Percentiles rank a stretch among this genome's conserved stretches.
phyloP scores from a whole-genome alignment of 257 asterid genomes.

The Ballota nigra region DNA sequence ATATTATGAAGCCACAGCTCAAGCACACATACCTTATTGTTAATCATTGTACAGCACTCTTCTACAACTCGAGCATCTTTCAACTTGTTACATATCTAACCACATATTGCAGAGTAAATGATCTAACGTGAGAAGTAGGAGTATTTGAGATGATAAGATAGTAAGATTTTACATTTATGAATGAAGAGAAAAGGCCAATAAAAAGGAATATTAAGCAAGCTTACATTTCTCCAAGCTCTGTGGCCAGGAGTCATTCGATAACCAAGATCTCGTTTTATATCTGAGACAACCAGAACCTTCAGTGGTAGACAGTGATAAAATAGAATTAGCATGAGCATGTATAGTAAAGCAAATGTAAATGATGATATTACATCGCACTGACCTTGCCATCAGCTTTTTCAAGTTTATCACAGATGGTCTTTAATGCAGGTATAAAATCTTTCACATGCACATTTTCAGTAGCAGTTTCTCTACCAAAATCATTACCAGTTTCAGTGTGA shows the following conservation, averaged over 20 bases:
- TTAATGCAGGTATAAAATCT: conserved; percentile 76
- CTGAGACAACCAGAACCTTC: conserved; percentile 88
- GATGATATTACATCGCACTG: conserved; percentile 26
- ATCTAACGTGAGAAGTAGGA: conserved; percentile 14
- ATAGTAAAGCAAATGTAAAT: conserved; percentile 21
- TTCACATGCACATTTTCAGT: conserved; percentile 62
- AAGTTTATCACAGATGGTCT: conserved; percentile 79
- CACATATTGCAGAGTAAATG: conserved; percentile 31
- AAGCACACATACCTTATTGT: conserved; percentile 58
- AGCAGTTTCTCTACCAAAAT: conserved; percentile 36
- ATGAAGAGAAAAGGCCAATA: not conserved
- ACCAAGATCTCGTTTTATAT: conserved; percentile 79
- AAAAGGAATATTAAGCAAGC: conserved; percentile 9
- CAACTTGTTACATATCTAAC: conserved; percentile 75
- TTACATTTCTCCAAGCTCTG: conserved; percentile 84
- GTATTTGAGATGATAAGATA: conserved; percentile 2
- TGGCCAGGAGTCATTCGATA: conserved; percentile 68
- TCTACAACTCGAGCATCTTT: conserved; percentile 72
- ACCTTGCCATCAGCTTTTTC: conserved; percentile 87
- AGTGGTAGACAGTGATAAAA: conserved; percentile 25
- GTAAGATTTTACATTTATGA: conserved; percentile 2
- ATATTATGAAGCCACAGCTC: conserved; percentile 17
- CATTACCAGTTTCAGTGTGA: conserved; percentile 42
- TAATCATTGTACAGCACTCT: conserved; percentile 61
- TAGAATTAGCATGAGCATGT: conserved; percentile 24